A percentile compares a stretch with the other conserved stretches of the same genome.
Evolutionary conservation across 257 asterid species (phyloP).

Genomic region (Ballota nigra): DNA sequence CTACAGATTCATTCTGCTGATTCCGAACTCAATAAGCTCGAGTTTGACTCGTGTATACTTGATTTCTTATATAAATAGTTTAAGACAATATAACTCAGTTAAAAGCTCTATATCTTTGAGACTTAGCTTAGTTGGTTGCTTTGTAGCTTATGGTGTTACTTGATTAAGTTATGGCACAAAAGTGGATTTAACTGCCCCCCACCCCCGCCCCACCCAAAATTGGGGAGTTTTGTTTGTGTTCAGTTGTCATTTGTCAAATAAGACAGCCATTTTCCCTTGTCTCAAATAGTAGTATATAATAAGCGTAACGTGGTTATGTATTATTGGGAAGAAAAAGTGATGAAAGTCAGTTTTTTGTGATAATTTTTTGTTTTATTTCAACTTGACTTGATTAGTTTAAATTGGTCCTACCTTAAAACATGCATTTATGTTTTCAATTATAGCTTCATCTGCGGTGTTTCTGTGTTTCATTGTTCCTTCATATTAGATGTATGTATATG

Average conservation of each 20-base stretch:
- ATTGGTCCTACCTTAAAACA: slow-evolving; percentile 22
- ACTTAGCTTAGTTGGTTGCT: neutral
- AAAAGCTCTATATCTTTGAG: neutral
- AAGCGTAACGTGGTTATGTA: neutral
- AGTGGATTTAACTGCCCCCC: neutral
- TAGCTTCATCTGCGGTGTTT: slow-evolving; percentile 26
- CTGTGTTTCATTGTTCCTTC: neutral
- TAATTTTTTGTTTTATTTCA: neutral
- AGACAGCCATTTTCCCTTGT: neutral
- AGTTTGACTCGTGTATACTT: neutral
- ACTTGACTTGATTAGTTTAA: neutral
- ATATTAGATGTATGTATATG: neutral
- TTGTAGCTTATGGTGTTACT: neutral
- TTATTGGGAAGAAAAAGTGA: neutral
- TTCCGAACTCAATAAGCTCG: neutral
- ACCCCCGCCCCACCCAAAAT: neutral
- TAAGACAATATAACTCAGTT: neutral
- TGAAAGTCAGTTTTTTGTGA: neutral
- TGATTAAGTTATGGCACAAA: neutral
- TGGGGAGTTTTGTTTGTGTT: neutral
- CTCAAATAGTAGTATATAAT: neutral
- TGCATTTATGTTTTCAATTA: slow-evolving; percentile 17
- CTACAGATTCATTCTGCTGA: neutral
- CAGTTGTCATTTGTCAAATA: neutral
- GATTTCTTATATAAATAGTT: neutral